Evolutionary conservation across 2,329 filamentous ascomycete species (phyloP), one percentile per base, ranked within the genome.

Genomic region (Neopestalotiopsis sp.): DNA sequence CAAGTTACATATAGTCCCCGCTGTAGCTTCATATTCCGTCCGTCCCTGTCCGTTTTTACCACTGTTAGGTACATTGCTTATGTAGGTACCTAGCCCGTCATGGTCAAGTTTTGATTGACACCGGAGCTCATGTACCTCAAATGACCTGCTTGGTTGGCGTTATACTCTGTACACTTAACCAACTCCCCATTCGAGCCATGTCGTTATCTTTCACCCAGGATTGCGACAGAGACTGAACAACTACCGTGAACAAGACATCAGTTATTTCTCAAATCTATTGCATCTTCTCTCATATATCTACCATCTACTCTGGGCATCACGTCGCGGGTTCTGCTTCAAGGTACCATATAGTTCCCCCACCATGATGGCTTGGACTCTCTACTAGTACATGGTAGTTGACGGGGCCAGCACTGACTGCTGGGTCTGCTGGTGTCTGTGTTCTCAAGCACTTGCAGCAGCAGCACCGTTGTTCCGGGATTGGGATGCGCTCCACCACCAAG

Each of bases 91-190:
- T n/a, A 17, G 45, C n/a, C 17, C 17, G 17, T 20, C 24, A 53
- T 5, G 45, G 45, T 53, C n/a, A 38, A 38, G 45, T 53, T 28
- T 28, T 28, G 24, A 28, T 28, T 9, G 45, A 17, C 17, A 53
- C 45, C 14, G 9, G 9, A 38, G 34, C 34, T 38, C 34, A 38
- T 38, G 45, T 53, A 53, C 45, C 20, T 53, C 45, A 53, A 53
- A 53, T 53, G 45, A 53, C 45, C 45, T 53, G 45, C 45, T 53
- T n/a, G 45, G 45, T 53, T n/a, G 45, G 45, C 45, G n/a, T 53
- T n/a, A 53, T 53, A 53, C 45, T 53, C n/a, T 28, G 24, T 28
- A 28, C 24, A 28, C 3, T 28, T 28, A 28, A 38, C 14, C 45
- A 53, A 20, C 45, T 53, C 45, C 45, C 45, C 14, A 53, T 53